Conservation (phyloP, 1,139 yeast species). For the Candida mesenterica region DNA sequence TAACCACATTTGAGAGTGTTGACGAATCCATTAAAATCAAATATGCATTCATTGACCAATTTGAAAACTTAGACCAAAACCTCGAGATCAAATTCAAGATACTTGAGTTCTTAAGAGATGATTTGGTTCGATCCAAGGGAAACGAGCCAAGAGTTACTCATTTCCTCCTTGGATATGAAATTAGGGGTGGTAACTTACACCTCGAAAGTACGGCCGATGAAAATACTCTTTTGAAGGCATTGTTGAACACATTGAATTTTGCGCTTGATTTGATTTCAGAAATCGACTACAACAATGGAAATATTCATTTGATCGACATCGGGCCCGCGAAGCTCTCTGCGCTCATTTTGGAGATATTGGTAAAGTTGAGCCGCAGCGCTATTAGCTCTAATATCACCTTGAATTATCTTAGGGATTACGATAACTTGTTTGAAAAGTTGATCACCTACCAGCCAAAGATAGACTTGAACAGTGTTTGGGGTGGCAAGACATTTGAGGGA, state of each 20-base stretch:
- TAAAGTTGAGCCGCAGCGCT: slow-evolving; percentile 57
- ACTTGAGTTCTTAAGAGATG: slow-evolving; percentile 55
- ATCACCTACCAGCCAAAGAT: slow-evolving; percentile 57
- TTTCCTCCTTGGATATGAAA: slow-evolving; percentile 67
- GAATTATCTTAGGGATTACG: slow-evolving; percentile 46
- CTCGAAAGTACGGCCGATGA: slow-evolving; percentile 16
- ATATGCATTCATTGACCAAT: slow-evolving; percentile 68
- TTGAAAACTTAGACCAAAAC: slow-evolving; percentile 44
- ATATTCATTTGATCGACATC: slow-evolving; percentile 41
- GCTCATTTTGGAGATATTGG: slow-evolving; percentile 56
- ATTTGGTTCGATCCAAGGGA: slow-evolving; percentile 41
- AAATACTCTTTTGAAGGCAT: slow-evolving; percentile 53
- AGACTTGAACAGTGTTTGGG: slow-evolving; percentile 50
- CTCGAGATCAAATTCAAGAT: slow-evolving; percentile 56
- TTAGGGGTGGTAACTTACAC: slow-evolving; percentile 32
- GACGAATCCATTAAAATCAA: slow-evolving; percentile 72
- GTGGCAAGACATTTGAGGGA: slow-evolving; percentile 43
- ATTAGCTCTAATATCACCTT: slow-evolving; percentile 54
- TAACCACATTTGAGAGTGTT: slow-evolving; percentile 69
- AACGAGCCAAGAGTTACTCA: slow-evolving; percentile 61
- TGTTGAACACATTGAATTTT: slow-evolving; percentile 49
- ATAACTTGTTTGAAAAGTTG: slow-evolving; percentile 50
- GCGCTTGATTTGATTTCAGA: slow-evolving; percentile 44
- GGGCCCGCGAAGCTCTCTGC: slow-evolving; percentile 60
- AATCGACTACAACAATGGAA: slow-evolving; percentile 36